Evolutionary conservation across 495 filamentous ascomycete genomes (phyloP).

Genomic region (Podospora australis): DNA sequence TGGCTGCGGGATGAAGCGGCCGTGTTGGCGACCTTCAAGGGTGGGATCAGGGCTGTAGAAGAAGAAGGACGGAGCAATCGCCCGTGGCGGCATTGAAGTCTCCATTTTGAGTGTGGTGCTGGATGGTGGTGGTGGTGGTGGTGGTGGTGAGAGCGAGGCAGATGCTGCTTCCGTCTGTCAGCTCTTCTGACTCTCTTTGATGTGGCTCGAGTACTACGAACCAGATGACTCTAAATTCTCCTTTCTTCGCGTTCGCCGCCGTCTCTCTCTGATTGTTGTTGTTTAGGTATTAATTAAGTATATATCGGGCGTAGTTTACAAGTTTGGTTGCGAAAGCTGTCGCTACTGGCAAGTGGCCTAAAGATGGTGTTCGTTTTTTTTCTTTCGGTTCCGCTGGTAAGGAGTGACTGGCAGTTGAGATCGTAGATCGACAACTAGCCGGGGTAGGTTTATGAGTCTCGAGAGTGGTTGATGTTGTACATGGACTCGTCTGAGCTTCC

Average conservation of each 20-base stretch:
- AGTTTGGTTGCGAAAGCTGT: constrained; percentile 19
- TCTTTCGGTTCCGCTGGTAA: constrained; percentile 38
- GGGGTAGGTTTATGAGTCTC: constrained; percentile 33
- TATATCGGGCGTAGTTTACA: constrained; percentile 40
- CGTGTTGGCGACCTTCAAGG: constrained; percentile 69
- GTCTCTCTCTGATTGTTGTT: constrained; percentile 12
- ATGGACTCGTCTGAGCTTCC: constrained; percentile 25
- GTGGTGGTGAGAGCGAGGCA: neutral
- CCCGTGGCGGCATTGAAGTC: constrained; percentile 40
- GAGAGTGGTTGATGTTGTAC: constrained; percentile 40
- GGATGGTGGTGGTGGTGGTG: constrained; percentile 2
- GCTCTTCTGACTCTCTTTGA: neutral
- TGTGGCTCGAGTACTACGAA: constrained; percentile 15
- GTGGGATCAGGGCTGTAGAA: constrained; percentile 81
- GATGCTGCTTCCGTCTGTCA: constrained; percentile 3
- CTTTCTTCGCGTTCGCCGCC: constrained; percentile 5
- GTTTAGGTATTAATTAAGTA: constrained; percentile 43
- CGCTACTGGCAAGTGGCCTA: constrained; percentile 43
- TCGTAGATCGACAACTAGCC: constrained; percentile 32
- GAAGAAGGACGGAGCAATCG: constrained; percentile 79
- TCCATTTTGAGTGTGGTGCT: constrained; percentile 35
- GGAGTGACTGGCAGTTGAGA: constrained; percentile 43
- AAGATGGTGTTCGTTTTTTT: constrained; percentile 35
- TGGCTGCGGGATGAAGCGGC: constrained; percentile 76
- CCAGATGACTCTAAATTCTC: constrained; percentile 13